Conservation (phyloP, 1,139 yeast species). For the Kodamaea anthophila region DNA sequence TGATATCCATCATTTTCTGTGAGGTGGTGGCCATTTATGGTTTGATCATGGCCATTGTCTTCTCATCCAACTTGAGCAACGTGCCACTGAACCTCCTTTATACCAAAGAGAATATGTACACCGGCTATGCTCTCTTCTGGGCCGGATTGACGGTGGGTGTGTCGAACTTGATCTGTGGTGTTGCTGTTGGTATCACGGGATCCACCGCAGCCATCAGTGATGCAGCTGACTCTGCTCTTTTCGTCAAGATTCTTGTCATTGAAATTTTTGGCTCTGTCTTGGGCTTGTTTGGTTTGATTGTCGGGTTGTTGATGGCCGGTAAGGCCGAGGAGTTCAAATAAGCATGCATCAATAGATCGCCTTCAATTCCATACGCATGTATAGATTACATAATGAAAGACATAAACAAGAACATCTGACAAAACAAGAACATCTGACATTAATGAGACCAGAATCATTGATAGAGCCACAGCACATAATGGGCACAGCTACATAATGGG, state of each 20-base stretch:
- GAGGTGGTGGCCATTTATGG: conserved; percentile 99
- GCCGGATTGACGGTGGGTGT: conserved; percentile 96
- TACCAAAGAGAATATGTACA: conserved; percentile 83
- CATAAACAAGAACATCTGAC: too few relatives aligned
- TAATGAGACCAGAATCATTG: too few relatives aligned
- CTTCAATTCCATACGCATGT: neutral
- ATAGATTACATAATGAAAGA: conserved; percentile 1
- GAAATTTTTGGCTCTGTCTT: conserved; percentile 96
- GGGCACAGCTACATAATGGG: too few relatives aligned
- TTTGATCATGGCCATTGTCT: conserved; percentile 95
- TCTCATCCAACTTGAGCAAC: conserved; percentile 78
- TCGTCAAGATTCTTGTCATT: conserved; percentile 91
- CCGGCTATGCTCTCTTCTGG: conserved; percentile 95
- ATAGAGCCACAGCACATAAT: too few relatives aligned
- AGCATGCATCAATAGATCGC: conserved; percentile 3
- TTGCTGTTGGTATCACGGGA: conserved; percentile 96
- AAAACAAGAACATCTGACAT: too few relatives aligned
- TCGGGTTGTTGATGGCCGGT: conserved; percentile 94
- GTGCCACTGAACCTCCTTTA: conserved; percentile 58
- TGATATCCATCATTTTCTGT: conserved; percentile 95
- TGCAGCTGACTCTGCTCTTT: conserved; percentile 93
- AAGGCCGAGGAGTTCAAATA: conserved; percentile 76
- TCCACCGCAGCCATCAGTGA: conserved; percentile 97
- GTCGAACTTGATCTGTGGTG: conserved; percentile 91
- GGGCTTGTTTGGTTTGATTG: conserved; percentile 91